Percentiles rank a stretch among this genome's conserved stretches.
phyloP scores from a whole-genome alignment of 352 stramenopile species.

The Aphanomyces euteiches region DNA sequence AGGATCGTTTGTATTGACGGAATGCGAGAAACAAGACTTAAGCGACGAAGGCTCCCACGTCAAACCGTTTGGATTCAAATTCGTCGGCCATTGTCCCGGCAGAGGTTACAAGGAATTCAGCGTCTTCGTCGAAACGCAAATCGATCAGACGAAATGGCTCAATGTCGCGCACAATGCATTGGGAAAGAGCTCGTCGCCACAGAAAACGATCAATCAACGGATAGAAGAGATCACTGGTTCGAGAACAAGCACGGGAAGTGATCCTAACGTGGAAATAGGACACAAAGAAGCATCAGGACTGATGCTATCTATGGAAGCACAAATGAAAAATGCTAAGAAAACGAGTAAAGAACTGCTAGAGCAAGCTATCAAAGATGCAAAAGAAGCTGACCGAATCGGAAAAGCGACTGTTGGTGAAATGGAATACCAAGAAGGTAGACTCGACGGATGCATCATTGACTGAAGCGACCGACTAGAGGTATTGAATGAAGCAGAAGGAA shows the following conservation, averaged over 20 bases:
- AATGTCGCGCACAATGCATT: conserved; percentile 73
- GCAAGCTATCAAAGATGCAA: conserved; percentile 67
- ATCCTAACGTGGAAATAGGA: conserved; percentile 7
- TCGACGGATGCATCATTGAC: no score
- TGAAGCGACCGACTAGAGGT: conserved; percentile 41
- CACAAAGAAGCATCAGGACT: conserved; percentile 31
- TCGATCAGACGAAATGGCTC: conserved; percentile 72
- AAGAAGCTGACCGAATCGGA: conserved; percentile 65
- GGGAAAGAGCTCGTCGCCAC: conserved; percentile 20
- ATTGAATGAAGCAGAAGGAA: conserved; percentile 61
- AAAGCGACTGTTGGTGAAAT: conserved; percentile 70
- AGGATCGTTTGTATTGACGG: conserved; percentile 71
- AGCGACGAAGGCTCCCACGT: conserved; percentile 59
- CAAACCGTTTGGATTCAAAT: conserved; percentile 81
- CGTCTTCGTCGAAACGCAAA: conserved; percentile 63
- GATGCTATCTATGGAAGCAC: conserved; percentile 49
- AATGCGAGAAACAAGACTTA: conserved; percentile 75
- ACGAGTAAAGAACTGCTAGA: conserved; percentile 64
- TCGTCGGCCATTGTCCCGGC: conserved; percentile 68
- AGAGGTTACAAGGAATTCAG: conserved; percentile 80
- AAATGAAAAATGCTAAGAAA: conserved; percentile 57
- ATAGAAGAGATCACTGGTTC: conserved; percentile 12
- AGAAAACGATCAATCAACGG: conserved; percentile 1
- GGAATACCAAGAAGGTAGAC: conserved; percentile 50
- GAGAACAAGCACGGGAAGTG: neutral